A percentile compares a stretch with the other conserved stretches of the same genome.
These are phyloP conservation scores for Arthrobotrys sphaeroides DNA, from an alignment of 2,329 filamentous ascomycete species.

Conservation along the genomic window DNA sequence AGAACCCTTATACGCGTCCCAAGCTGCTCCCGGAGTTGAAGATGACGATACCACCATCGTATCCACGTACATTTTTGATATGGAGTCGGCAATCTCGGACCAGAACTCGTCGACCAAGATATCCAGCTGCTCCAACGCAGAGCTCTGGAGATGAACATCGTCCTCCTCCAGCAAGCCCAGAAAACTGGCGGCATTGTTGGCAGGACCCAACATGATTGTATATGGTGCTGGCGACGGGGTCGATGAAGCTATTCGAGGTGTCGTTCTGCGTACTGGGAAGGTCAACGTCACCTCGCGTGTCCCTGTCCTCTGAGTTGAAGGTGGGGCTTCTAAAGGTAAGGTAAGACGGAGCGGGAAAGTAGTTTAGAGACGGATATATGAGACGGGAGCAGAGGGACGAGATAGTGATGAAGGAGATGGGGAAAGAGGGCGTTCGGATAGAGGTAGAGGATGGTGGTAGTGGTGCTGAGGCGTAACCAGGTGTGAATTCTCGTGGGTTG, in stretches of 20 bases:
- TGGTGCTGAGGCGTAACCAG: conserved; percentile 51
- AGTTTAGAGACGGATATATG: not conserved
- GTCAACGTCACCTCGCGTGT: conserved; percentile 46
- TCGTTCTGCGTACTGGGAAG: not conserved
- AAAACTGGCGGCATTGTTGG: conserved; percentile 90
- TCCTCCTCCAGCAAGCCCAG: conserved; percentile 95
- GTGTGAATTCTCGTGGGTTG: conserved; percentile 48
- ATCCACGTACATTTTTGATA: conserved; percentile 85
- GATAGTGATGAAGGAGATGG: conserved; percentile 37
- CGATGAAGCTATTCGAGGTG: conserved; percentile 10
- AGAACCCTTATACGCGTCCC: conserved; percentile 37
- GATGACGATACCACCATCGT: not conserved
- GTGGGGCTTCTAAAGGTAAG: conserved; percentile 38
- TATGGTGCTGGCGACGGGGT: conserved; percentile 12
- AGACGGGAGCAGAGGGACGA: conserved; percentile 7
- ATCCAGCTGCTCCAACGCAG: conserved; percentile 93
- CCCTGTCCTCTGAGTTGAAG: conserved; percentile 27
- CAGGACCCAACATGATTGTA: conserved; percentile 76
- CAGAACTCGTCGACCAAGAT: conserved; percentile 96
- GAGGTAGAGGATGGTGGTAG: conserved; percentile 19
- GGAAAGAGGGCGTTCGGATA: conserved; percentile 24
- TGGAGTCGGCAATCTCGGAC: conserved; percentile 92
- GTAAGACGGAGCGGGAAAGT: conserved; percentile 5
- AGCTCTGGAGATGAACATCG: conserved; percentile 91
- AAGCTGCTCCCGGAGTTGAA: conserved; percentile 1